Percentiles rank a stretch among this genome's conserved stretches.
Conservation (phyloP, 1,139 yeast genomes). For the Magnusiomyces fungicola region DNA sequence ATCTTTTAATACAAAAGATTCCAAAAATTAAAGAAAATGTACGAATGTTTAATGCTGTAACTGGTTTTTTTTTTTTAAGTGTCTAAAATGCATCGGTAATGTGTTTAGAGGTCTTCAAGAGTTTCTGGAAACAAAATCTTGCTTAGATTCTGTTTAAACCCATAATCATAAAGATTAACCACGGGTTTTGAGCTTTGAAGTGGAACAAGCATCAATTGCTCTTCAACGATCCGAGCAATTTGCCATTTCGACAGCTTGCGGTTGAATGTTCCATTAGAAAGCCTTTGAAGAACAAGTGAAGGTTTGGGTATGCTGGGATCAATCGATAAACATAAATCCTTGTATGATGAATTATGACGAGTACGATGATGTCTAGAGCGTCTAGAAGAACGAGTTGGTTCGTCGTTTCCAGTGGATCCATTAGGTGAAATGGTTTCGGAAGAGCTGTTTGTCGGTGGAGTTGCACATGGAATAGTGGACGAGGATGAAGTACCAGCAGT, state of each 20-base stretch:
- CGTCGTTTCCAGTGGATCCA: neutral
- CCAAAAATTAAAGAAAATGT: too few relatives aligned
- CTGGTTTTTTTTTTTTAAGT: too few relatives aligned
- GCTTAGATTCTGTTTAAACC: slow-evolving; percentile 45
- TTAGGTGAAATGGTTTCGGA: neutral
- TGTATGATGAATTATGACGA: too few relatives aligned
- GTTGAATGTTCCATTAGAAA: slow-evolving; percentile 24
- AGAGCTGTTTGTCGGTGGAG: neutral
- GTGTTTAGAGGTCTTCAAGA: too few relatives aligned
- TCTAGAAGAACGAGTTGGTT: neutral
- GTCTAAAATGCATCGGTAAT: too few relatives aligned
- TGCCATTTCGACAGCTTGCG: slow-evolving; percentile 27
- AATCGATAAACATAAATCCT: too few relatives aligned
- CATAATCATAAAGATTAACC: slow-evolving; percentile 60
- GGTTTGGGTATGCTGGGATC: slow-evolving; percentile 4
- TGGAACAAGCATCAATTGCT: slow-evolving; percentile 23
- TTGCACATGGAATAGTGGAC: too few relatives aligned
- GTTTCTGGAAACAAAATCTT: slow-evolving; percentile 30
- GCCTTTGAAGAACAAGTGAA: slow-evolving; percentile 28
- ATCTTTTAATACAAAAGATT: too few relatives aligned
- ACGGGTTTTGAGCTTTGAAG: slow-evolving; percentile 43
- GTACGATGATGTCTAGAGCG: too few relatives aligned
- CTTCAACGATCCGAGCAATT: slow-evolving; percentile 17
- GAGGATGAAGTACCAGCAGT: too few relatives aligned
- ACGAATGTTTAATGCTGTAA: too few relatives aligned